Conservation (phyloP, 2,329 filamentous ascomycete species). For the Aspergillus novofumigatus region DNA sequence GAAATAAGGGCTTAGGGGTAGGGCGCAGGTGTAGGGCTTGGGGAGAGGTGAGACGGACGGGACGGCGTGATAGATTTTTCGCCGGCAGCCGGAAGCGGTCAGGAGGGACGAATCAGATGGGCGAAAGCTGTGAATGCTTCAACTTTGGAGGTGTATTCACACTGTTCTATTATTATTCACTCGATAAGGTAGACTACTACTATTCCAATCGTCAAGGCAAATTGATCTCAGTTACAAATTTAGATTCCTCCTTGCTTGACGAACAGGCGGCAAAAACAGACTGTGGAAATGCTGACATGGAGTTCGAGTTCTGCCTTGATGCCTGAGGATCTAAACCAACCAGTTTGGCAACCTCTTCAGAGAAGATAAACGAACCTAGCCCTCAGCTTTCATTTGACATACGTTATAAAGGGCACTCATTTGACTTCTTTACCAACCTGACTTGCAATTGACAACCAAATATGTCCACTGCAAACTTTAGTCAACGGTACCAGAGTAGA, state of each 20-base stretch:
- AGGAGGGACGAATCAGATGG: not conserved
- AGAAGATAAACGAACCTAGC: too few relatives aligned
- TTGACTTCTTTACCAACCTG: too few relatives aligned
- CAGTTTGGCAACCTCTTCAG: too few relatives aligned
- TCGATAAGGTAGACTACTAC: not conserved
- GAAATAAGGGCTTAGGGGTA: constrained; percentile 48
- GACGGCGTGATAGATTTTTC: constrained; percentile 20
- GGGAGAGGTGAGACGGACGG: constrained; percentile 14
- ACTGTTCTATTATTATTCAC: not conserved
- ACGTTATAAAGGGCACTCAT: too few relatives aligned
- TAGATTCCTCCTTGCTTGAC: not conserved
- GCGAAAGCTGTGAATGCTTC: not conserved
- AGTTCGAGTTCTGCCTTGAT: not conserved
- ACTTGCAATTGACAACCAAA: too few relatives aligned
- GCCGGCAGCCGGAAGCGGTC: constrained; percentile 7
- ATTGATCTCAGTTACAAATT: not conserved
- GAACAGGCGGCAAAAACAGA: not conserved
- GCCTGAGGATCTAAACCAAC: not conserved
- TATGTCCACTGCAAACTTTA: not conserved
- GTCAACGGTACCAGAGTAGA: not conserved
- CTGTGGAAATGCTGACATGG: not conserved
- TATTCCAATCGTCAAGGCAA: not conserved
- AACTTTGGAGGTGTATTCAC: not conserved
- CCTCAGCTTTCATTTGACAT: not conserved
- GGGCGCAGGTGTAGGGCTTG: constrained; percentile 44